Conservation (phyloP, 805 yeast species). For the Nadsonia fulvescens region DNA sequence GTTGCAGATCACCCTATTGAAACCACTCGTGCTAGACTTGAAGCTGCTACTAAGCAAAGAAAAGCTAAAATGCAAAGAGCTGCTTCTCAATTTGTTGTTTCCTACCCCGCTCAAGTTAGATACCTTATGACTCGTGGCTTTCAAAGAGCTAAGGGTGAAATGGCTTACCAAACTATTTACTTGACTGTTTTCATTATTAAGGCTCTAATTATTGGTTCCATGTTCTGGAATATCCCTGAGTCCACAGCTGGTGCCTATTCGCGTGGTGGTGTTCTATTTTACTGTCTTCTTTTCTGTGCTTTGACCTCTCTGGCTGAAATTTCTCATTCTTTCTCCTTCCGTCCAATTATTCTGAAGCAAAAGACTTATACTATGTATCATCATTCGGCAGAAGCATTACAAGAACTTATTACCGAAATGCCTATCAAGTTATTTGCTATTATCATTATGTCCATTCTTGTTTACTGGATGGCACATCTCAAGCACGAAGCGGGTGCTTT, state of each 20-base stretch:
- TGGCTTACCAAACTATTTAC: slow-evolving; percentile 28
- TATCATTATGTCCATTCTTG: slow-evolving; percentile 27
- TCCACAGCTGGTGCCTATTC: slow-evolving; percentile 40
- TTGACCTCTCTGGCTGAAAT: slow-evolving; percentile 42
- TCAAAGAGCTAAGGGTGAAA: slow-evolving; percentile 40
- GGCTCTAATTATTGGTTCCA: slow-evolving; percentile 45
- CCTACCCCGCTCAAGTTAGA: slow-evolving; percentile 30
- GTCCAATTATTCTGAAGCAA: slow-evolving; percentile 53
- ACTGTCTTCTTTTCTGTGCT: slow-evolving; percentile 41
- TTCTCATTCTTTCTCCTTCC: slow-evolving; percentile 27
- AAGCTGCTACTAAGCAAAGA: slow-evolving; percentile 21
- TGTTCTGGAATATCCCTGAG: slow-evolving; percentile 35
- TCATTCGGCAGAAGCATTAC: slow-evolving; percentile 57
- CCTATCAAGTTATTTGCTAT: slow-evolving; percentile 38
- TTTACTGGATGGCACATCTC: slow-evolving; percentile 40
- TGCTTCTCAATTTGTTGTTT: slow-evolving; percentile 27
- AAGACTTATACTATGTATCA: slow-evolving; percentile 53
- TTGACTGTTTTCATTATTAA: slow-evolving; percentile 32
- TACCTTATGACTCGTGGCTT: slow-evolving; percentile 33
- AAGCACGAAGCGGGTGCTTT: slow-evolving; percentile 33
- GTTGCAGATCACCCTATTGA: slow-evolving; percentile 16
- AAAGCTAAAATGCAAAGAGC: slow-evolving; percentile 22
- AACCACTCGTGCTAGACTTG: slow-evolving; percentile 20
- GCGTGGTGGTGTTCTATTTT: slow-evolving; percentile 47
- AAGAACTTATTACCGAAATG: slow-evolving; percentile 39